phyloP scores from a whole-genome alignment of 139 green algal species.

The Axilococcus clingmanii region DNA sequence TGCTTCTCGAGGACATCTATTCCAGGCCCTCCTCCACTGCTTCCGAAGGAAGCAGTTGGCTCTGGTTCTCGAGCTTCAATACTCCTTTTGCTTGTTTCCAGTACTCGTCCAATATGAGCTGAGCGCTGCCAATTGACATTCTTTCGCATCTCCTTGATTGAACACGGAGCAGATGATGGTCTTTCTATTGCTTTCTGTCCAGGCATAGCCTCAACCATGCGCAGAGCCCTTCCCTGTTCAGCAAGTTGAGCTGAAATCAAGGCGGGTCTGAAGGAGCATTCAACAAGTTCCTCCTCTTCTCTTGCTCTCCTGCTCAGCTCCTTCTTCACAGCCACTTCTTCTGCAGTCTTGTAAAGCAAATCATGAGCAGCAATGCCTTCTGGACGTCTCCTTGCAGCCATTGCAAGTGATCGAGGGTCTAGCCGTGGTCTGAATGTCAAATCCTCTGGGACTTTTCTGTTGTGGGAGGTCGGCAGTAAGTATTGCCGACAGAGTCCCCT shows the following conservation, averaged over 20 bases:
- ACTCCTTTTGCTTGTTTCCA: too few relatives aligned
- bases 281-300: slow-evolving; percentile 11
- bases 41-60: too few relatives aligned
- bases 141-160: neutral
- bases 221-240: slow-evolving; percentile 20
- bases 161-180: too few relatives aligned
- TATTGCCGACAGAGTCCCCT: slow-evolving; percentile 34
- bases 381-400: slow-evolving; percentile 40
- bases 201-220: slow-evolving; percentile 8
- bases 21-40: too few relatives aligned
- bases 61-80: too few relatives aligned
- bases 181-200: too few relatives aligned
- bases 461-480: slow-evolving; percentile 43
- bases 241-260: slow-evolving; percentile 22
- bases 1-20: slow-evolving; percentile 19
- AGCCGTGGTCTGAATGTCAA: slow-evolving; percentile 52
- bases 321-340: slow-evolving; percentile 9
- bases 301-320: slow-evolving; percentile 4
- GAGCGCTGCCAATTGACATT: neutral
- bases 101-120: too few relatives aligned
- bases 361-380: slow-evolving; percentile 26
- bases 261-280: slow-evolving; percentile 35
- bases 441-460: slow-evolving; percentile 34
- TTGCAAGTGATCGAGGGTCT: slow-evolving; percentile 32
- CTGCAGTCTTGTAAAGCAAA: slow-evolving; percentile 28